These are phyloP conservation scores for Capillidium heterosporum DNA, from an alignment of 371 early-diverging fungal genomes.

Conservation along the genomic window DNA sequence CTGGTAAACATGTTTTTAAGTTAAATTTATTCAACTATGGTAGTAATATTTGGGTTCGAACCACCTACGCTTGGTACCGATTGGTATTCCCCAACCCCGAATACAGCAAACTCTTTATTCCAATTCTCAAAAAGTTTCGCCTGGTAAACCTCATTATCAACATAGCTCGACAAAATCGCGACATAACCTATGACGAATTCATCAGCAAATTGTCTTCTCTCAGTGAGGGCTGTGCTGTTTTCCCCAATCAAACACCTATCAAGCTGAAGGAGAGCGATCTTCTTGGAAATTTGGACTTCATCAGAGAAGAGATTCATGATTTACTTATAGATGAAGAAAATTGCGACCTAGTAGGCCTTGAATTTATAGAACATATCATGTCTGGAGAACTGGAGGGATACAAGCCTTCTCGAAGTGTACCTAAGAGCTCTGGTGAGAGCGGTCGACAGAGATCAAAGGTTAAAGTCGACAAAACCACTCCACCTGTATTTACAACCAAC, in stretches of 20 bases:
- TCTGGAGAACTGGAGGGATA: neutral
- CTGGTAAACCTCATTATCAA: slow-evolving; percentile 20
- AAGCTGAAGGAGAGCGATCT: slow-evolving; percentile 14
- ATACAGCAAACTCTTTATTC: slow-evolving; percentile 14
- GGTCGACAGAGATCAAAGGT: slow-evolving; percentile 5
- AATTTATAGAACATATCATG: slow-evolving; percentile 12
- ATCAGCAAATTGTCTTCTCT: slow-evolving; percentile 8
- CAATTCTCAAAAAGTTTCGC: slow-evolving; percentile 16
- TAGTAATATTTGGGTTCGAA: slow-evolving; percentile 25
- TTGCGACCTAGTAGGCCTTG: slow-evolving; percentile 8
- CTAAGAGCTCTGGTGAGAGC: neutral
- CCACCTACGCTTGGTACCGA: slow-evolving; percentile 26
- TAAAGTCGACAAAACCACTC: slow-evolving; percentile 11
- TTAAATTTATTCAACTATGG: neutral
- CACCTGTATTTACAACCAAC: slow-evolving; percentile 24
- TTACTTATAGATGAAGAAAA: slow-evolving; percentile 11
- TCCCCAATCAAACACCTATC: neutral
- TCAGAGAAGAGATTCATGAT: slow-evolving; percentile 13
- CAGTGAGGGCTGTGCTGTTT: slow-evolving; percentile 4
- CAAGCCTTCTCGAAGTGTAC: neutral
- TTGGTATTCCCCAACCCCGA: slow-evolving; percentile 15
- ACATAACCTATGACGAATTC: slow-evolving; percentile 13
- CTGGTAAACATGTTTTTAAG: slow-evolving; percentile 1
- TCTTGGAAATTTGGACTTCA: slow-evolving; percentile 10
- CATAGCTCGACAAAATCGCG: slow-evolving; percentile 6